Percentiles rank a stretch among this genome's conserved stretches.
Conservation (phyloP, 345 rosid species). For the Passiflora organensis region DNA sequence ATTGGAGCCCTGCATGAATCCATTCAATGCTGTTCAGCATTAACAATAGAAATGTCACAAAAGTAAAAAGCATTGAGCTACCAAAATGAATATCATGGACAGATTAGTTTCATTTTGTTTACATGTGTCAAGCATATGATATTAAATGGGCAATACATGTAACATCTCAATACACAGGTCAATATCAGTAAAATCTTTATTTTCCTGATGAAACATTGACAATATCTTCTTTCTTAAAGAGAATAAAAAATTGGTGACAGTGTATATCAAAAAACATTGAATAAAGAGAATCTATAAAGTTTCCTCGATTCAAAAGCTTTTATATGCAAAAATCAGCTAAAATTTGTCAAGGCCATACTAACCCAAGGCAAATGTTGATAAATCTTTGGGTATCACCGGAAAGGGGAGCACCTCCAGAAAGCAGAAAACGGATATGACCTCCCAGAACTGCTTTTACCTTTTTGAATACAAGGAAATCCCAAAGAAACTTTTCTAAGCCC, state of each 20-base stretch:
- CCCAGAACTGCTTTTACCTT: conserved; percentile 86
- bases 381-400: conserved; percentile 97
- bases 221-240: too few relatives aligned
- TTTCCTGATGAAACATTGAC: too few relatives aligned
- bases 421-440: conserved; percentile 83
- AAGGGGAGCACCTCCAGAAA: conserved; percentile 99
- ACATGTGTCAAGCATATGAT: background rate
- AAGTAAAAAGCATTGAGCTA: background rate
- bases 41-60: too few relatives aligned
- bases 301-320: conserved; percentile 4
- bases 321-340: conserved; percentile 12
- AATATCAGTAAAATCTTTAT: too few relatives aligned
- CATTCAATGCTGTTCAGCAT: conserved; percentile 3
- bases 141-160: background rate
- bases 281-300: too few relatives aligned
- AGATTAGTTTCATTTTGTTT: background rate
- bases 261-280: too few relatives aligned
- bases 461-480: conserved; percentile 81
- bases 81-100: background rate
- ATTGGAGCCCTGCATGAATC: conserved; percentile 76
- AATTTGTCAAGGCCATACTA: conserved; percentile 28
- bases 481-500: conserved; percentile 77
- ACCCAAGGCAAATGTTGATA: conserved; percentile 97
- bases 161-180: too few relatives aligned
- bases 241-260: too few relatives aligned